Percentiles rank a stretch among this genome's conserved stretches.
Evolutionary conservation across 352 stramenopile genomes (phyloP).

Genomic region (Globisporangium barbulae): DNA sequence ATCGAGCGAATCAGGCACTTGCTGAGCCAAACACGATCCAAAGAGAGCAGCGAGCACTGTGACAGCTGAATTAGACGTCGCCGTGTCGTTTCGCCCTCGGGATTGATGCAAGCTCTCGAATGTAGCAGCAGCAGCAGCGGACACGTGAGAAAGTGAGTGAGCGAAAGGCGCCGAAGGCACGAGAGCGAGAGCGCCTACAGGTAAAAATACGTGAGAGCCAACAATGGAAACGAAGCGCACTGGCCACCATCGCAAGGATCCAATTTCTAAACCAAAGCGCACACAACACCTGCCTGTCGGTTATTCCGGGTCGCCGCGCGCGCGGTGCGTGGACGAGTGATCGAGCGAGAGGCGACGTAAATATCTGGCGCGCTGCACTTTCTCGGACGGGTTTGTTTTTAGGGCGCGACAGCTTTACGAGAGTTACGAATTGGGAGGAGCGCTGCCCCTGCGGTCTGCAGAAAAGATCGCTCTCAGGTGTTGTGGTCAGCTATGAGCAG

Average conservation of each 20-base stretch:
- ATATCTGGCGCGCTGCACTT: neutral
- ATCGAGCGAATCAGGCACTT: neutral
- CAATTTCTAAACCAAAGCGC: too few species aligned
- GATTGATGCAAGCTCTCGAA: neutral
- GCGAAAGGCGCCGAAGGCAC: neutral
- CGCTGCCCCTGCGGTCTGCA: neutral
- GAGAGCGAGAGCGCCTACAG: neutral
- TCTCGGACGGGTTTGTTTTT: neutral
- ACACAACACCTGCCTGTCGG: neutral
- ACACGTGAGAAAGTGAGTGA: neutral
- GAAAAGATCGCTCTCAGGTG: neutral
- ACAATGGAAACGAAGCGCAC: neutral
- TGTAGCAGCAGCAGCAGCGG: neutral
- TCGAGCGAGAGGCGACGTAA: neutral
- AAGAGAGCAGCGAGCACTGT: neutral
- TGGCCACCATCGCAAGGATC: neutral
- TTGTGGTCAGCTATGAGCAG: neutral
- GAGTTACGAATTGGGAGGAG: neutral
- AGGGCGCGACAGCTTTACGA: neutral
- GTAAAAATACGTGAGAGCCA: constrained; percentile 1
- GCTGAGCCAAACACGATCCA: neutral
- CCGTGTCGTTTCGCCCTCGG: constrained; percentile 3
- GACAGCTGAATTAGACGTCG: neutral
- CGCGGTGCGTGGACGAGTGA: neutral
- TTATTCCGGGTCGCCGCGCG: neutral